Evolutionary conservation across 2,329 filamentous ascomycete genomes (phyloP).

Genomic region (Aspergillus quadricinctus): DNA sequence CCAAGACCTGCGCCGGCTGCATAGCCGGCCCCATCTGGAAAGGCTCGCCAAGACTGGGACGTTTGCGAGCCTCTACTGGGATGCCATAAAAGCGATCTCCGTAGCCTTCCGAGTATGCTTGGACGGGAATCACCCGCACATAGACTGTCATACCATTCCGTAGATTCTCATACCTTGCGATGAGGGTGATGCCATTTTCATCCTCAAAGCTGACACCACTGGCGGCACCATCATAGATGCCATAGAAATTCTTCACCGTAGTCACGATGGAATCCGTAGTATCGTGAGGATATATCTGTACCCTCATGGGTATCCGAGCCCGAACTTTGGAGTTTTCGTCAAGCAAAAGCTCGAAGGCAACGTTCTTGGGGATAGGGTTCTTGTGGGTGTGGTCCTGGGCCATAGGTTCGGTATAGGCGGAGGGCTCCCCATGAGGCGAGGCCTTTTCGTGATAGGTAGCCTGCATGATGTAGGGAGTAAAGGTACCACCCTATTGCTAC

Average conservation of each 20-base stretch:
- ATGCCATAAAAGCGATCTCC: conserved; percentile 43
- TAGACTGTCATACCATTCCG: conserved; percentile 88
- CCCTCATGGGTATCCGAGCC: conserved; percentile 62
- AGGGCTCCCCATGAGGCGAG: conserved; percentile 30
- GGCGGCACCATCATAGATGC: conserved; percentile 76
- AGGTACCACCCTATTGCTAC: conserved; percentile 26
- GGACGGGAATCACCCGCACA: conserved; percentile 70
- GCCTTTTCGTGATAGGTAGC: conserved; percentile 31
- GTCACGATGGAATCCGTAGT: conserved; percentile 96
- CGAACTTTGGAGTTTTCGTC: conserved; percentile 54
- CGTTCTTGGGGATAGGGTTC: conserved; percentile 51
- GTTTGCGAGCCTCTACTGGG: conserved; percentile 51
- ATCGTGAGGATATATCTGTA: conserved; percentile 91
- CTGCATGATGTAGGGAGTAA: conserved; percentile 31
- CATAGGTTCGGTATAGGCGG: conserved; percentile 23
- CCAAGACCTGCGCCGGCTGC: conserved; percentile 48
- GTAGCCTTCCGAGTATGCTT: conserved; percentile 48
- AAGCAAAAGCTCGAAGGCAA: conserved; percentile 60
- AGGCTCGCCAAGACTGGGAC: conserved; percentile 58
- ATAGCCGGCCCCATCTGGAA: conserved; percentile 59
- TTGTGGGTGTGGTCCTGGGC: conserved; percentile 35
- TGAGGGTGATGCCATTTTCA: conserved; percentile 79
- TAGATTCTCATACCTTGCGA: conserved; percentile 95
- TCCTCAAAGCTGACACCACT: conserved; percentile 95
- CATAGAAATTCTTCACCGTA: conserved; percentile 98